These are phyloP conservation scores for Trichoderma sp. DNA, from an alignment of 2,329 filamentous ascomycete genomes.

Conservation along the genomic window DNA sequence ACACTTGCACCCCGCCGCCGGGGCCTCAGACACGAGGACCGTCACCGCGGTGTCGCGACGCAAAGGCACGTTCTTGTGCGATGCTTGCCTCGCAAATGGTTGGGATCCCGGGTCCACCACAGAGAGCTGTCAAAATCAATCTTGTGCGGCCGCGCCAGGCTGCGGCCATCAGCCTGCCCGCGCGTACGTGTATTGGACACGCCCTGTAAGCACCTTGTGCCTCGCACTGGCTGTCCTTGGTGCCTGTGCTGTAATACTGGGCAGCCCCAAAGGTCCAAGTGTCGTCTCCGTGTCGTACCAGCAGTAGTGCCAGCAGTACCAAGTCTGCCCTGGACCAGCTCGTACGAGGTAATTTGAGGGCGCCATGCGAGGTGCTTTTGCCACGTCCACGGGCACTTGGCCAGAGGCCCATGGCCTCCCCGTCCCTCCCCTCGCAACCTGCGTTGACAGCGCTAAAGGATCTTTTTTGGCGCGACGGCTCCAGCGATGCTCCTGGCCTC, in stretches of 20 bases:
- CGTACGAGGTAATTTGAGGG: conserved; percentile 15
- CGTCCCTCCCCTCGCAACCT: neutral
- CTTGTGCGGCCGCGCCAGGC: conserved; percentile 17
- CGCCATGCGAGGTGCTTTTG: conserved; percentile 9
- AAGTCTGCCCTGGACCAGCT: neutral
- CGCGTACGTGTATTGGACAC: neutral
- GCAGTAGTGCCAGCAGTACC: too few relatives aligned
- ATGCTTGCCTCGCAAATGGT: conserved; percentile 2
- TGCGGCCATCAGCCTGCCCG: conserved; percentile 2
- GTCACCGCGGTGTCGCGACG: neutral
- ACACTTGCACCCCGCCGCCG: neutral
- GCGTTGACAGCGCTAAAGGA: conserved; percentile 15
- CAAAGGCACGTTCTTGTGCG: conserved; percentile 11
- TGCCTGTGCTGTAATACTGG: neutral
- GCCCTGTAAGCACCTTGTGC: conserved; percentile 12
- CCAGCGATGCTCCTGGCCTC: conserved; percentile 11
- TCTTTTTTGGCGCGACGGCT: conserved; percentile 13
- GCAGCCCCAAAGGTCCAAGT: neutral
- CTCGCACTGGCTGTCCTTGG: neutral
- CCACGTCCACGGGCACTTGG: neutral
- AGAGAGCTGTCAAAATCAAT: conserved; percentile 20
- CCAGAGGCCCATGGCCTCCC: neutral
- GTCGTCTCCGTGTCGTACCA: neutral
- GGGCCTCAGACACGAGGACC: conserved; percentile 11
- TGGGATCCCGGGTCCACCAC: conserved; percentile 14